Evolutionary conservation across 2,329 filamentous ascomycete genomes (phyloP).

Genomic region (Colletotrichum eleusines): DNA sequence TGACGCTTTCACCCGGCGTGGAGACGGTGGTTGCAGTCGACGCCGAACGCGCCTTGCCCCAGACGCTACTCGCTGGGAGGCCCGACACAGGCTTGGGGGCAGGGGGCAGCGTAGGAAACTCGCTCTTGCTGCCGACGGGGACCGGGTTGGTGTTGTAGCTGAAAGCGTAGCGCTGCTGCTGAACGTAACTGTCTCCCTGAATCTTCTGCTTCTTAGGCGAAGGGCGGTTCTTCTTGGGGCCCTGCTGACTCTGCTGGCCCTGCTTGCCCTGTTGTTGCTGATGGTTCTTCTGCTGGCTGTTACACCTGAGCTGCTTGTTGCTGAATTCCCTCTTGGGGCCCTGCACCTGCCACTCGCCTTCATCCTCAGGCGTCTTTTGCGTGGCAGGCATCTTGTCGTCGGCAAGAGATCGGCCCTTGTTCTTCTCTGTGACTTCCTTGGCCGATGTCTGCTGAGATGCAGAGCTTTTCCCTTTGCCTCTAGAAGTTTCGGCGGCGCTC

Average conservation of each 20-base stretch:
- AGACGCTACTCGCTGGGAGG: slow-evolving; percentile 13
- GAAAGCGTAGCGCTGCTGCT: slow-evolving; percentile 1
- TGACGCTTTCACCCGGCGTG: background rate
- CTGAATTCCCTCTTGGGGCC: slow-evolving; percentile 26
- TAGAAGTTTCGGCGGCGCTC: background rate
- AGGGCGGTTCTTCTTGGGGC: slow-evolving; percentile 15
- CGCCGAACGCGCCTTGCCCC: slow-evolving; percentile 21
- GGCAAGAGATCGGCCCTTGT: background rate
- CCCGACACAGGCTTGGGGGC: slow-evolving; percentile 3
- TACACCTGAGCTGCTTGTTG: slow-evolving; percentile 34
- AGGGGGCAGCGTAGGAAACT: slow-evolving; percentile 46
- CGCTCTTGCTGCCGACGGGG: slow-evolving; percentile 40
- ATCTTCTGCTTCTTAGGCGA: slow-evolving; percentile 32
- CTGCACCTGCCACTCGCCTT: slow-evolving; percentile 2
- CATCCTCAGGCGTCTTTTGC: background rate
- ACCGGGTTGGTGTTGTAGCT: background rate
- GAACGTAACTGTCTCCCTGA: background rate
- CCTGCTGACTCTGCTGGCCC: slow-evolving; percentile 1
- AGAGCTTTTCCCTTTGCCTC: background rate
- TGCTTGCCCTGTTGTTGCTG: slow-evolving; percentile 25
- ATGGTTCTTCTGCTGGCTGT: slow-evolving; percentile 22
- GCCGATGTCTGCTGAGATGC: background rate
- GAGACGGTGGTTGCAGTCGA: background rate
- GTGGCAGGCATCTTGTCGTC: background rate
- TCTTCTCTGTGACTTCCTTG: background rate